Evolutionary conservation across 495 filamentous ascomycete genomes (phyloP), one percentile per base, ranked within the genome.

Genomic region (Xylaria acuta): DNA sequence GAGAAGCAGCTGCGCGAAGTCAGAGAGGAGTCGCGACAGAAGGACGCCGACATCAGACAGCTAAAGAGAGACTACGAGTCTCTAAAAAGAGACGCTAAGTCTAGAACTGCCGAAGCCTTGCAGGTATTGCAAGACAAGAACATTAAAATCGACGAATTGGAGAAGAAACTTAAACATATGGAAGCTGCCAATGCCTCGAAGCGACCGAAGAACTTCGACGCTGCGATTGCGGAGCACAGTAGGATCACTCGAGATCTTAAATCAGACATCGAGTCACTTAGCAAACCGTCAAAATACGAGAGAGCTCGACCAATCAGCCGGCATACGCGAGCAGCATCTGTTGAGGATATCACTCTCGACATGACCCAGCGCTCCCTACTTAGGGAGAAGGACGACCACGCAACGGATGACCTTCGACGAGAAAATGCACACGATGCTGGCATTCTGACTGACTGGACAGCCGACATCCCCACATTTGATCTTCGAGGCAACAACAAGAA

Each of bases 101-200:
- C 79, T 30, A 84, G 86, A 72, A 79, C 88, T 79, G 72, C 80
- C 74, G 81, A 88, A 83, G 80, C 88, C 64, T 80, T 88, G 74
- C 73, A 88, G 67, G 86, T 91, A 41, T 82, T 90, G 56, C 84
- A 90, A 64, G 90, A 87, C 75, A 92, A 92, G 40, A 90, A 92
- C 69, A 84, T 87, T 65, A 92, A 91, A 75, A 89, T 89, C 16
- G 83, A 86, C 6, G 84, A 86, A 25, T 82, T 92, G 11, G 85
- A 88, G 74, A 87, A 88, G 67, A 86, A 91, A 62, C 85, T 91
- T 41, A 72, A 77, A 25, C 78, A 80, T 0, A 77, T 91, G 49
- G 72, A 79, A 64, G 60, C 77, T 72, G 76, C 76, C 40, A 70
- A 72, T 43, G 60, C 51, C 12, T 67, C 73, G 18, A 79, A 71